A percentile compares a stretch with the other conserved stretches of the same genome.
These are phyloP conservation scores for Cladosporium sp. DNA, from an alignment of 2,329 filamentous ascomycete species.

Conservation along the genomic window DNA sequence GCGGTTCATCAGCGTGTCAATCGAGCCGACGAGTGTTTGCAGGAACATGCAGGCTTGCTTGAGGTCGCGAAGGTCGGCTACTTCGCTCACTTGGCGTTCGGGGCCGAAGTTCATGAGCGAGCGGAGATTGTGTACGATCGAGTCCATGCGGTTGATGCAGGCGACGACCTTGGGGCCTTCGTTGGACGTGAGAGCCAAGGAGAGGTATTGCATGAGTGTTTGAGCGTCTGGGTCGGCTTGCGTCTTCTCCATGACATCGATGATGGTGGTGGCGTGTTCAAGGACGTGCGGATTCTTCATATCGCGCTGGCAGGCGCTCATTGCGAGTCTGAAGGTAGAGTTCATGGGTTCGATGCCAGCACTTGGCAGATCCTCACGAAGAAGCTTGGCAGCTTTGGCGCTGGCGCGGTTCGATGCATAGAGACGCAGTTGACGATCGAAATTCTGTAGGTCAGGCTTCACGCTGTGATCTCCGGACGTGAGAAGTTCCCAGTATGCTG, in stretches of 20 bases:
- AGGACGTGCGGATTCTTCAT: slow-evolving; percentile 73
- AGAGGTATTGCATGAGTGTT: slow-evolving; percentile 59
- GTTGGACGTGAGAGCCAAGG: slow-evolving; percentile 52
- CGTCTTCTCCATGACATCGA: slow-evolving; percentile 62
- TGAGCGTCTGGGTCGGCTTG: slow-evolving; percentile 53
- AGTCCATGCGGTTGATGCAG: slow-evolving; percentile 32
- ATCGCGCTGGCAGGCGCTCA: slow-evolving; percentile 74
- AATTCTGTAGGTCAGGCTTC: slow-evolving; percentile 71
- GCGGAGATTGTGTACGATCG: slow-evolving; percentile 29
- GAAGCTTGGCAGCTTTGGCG: slow-evolving; percentile 58
- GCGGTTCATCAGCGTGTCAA: slow-evolving; percentile 34
- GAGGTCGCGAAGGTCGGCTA: slow-evolving; percentile 20
- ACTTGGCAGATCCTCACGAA: slow-evolving; percentile 47
- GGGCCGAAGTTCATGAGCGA: slow-evolving; percentile 28
- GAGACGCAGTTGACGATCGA: slow-evolving; percentile 67
- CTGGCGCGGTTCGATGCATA: slow-evolving; percentile 69
- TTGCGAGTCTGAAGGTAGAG: slow-evolving; percentile 69
- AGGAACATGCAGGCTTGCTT: slow-evolving; percentile 28
- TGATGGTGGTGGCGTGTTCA: slow-evolving; percentile 62
- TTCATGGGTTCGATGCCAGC: slow-evolving; percentile 36
- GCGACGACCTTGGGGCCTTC: slow-evolving; percentile 33
- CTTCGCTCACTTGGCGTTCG: background rate
- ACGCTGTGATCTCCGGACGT: slow-evolving; percentile 61
- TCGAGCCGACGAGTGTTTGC: slow-evolving; percentile 30
- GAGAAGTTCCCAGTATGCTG: slow-evolving; percentile 76